A percentile compares a stretch with the other conserved stretches of the same genome.
Conservation (phyloP, 768 basidiomycete species). For the Pulveroboletus sp. region DNA sequence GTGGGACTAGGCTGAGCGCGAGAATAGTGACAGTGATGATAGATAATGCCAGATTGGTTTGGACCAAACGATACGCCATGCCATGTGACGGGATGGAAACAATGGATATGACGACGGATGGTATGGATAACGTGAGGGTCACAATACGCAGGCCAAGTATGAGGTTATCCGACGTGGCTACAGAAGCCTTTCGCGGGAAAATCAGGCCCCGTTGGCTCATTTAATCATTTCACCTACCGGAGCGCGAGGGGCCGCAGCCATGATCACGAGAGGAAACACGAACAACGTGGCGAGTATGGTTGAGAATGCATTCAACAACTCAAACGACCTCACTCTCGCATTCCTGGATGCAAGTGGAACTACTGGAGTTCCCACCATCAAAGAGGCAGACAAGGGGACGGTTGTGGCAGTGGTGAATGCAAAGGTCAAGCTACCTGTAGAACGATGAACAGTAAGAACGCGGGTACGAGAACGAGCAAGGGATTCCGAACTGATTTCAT, state of each 20-base stretch:
- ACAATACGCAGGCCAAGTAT: slow-evolving; percentile 41
- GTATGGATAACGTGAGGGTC: slow-evolving; percentile 56
- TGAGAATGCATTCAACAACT: slow-evolving; percentile 49
- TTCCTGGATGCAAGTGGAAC: slow-evolving; percentile 34
- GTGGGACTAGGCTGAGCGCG: slow-evolving; percentile 44
- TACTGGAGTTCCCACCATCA: slow-evolving; percentile 38
- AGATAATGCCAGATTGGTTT: slow-evolving; percentile 44
- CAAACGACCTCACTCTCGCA: slow-evolving; percentile 53
- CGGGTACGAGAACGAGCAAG: neutral
- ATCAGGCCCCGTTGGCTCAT: slow-evolving; percentile 20
- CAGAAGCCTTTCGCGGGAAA: slow-evolving; percentile 4
- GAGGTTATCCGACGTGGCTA: slow-evolving; percentile 3
- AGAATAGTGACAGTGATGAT: slow-evolving; percentile 41
- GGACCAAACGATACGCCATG: slow-evolving; percentile 35
- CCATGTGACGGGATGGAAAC: slow-evolving; percentile 50
- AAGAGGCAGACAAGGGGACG: slow-evolving; percentile 59
- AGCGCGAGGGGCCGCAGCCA: slow-evolving; percentile 42
- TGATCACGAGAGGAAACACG: slow-evolving; percentile 55
- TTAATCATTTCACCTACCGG: slow-evolving; percentile 35
- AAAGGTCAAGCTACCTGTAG: slow-evolving; percentile 54
- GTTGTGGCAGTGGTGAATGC: slow-evolving; percentile 64
- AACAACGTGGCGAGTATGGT: slow-evolving; percentile 45
- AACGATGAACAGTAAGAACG: slow-evolving; percentile 3
- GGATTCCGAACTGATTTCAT: slow-evolving; percentile 53
- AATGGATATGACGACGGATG: slow-evolving; percentile 53